These are phyloP conservation scores for Exophiala sp. DNA, from an alignment of 2,329 filamentous ascomycete genomes.

Conservation along the genomic window DNA sequence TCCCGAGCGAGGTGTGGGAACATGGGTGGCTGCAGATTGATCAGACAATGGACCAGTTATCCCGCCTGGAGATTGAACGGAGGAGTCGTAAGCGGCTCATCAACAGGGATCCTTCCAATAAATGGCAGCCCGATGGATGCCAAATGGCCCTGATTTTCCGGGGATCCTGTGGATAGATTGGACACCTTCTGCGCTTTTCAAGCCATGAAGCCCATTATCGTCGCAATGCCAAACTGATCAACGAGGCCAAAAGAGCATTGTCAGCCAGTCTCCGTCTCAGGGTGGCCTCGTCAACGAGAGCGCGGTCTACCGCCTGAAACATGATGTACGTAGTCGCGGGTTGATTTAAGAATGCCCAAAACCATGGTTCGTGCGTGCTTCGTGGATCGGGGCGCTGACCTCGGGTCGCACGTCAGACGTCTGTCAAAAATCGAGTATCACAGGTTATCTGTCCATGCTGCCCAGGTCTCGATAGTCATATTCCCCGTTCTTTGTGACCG, in stretches of 20 bases:
- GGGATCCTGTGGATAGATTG: constrained; percentile 5
- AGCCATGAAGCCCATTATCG: neutral
- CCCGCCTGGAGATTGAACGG: neutral
- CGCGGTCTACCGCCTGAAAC: too few species aligned
- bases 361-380: too few species aligned
- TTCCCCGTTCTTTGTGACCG: too few species aligned
- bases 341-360: too few species aligned
- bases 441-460: too few species aligned
- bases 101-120: neutral
- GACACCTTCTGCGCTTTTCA: neutral
- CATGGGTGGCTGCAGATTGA: neutral
- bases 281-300: too few species aligned
- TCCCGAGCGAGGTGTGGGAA: neutral
- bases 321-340: too few species aligned
- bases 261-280: neutral
- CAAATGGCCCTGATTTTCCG: constrained; percentile 16
- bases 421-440: too few species aligned
- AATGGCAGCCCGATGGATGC: neutral
- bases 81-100: neutral
- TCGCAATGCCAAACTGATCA: neutral
- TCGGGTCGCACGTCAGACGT: too few species aligned
- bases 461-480: too few species aligned
- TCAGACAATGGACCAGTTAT: neutral
- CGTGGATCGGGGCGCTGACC: too few species aligned
- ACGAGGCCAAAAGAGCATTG: neutral